Evolutionary conservation across 805 yeast species (phyloP).

Genomic region (Metschnikowia drakensbergensis): DNA sequence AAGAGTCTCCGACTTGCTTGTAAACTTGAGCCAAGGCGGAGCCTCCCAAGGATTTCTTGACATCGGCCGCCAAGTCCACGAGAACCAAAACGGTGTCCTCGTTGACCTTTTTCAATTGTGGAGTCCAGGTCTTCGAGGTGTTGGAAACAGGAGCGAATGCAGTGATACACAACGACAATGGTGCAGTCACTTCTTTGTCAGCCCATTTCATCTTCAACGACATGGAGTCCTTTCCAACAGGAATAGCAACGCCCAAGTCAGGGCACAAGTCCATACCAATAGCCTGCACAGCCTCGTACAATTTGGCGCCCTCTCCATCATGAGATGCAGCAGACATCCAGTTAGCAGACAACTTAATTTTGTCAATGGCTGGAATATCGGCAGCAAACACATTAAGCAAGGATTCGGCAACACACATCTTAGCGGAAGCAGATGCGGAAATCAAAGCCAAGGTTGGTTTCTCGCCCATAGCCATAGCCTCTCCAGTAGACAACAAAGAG

Average conservation of each 20-base stretch:
- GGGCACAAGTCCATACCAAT: conserved; percentile 94
- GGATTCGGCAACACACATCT: conserved; percentile 94
- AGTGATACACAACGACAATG: conserved; percentile 84
- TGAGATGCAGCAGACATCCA: conserved; percentile 99
- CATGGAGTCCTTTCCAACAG: conserved; percentile 99
- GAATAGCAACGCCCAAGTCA: conserved; percentile 83
- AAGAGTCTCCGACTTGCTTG: conserved; percentile 74
- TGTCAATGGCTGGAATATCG: conserved; percentile 68
- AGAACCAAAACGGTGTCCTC: conserved; percentile 64
- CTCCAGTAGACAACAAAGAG: conserved; percentile 73
- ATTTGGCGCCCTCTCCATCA: conserved; percentile 89
- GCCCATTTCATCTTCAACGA: conserved; percentile 99
- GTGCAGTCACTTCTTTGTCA: conserved; percentile 90
- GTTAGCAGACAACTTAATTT: conserved; percentile 88
- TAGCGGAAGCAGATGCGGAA: conserved; percentile 86
- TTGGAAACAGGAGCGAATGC: conserved; percentile 85
- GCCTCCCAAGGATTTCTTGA: conserved; percentile 70
- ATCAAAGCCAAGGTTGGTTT: conserved; percentile 87
- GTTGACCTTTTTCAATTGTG: conserved; percentile 54
- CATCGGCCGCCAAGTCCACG: conserved; percentile 69
- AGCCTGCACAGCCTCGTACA: conserved; percentile 96
- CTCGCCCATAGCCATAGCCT: conserved; percentile 97
- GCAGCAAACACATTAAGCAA: conserved; percentile 86
- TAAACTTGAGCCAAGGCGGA: conserved; percentile 94
- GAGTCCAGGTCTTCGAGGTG: conserved; percentile 94